Percentiles rank a stretch among this genome's conserved stretches.
phyloP scores from a whole-genome alignment of 768 basidiomycete species.

The Neoboletus subvelutipes region DNA sequence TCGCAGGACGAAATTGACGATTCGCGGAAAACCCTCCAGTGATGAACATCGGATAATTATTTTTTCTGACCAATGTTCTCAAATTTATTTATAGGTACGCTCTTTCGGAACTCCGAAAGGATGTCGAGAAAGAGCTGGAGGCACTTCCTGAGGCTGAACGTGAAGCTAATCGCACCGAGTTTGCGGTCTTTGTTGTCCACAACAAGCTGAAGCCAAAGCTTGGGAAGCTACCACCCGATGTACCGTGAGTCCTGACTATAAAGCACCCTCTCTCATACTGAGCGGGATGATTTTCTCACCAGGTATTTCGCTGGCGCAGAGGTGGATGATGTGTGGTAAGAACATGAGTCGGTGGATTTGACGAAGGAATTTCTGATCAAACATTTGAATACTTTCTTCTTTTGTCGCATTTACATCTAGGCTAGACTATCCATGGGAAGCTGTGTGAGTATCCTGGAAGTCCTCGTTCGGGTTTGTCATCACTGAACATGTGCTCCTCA shows the following conservation, averaged over 20 bases:
- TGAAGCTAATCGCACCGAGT: conserved; percentile 72
- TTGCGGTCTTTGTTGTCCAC: conserved; percentile 93
- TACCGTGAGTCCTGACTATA: conserved; percentile 47
- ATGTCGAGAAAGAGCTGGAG: conserved; percentile 73
- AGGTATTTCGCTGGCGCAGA: conserved; percentile 84
- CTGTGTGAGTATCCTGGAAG: conserved; percentile 47
- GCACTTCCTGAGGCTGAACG: conserved; percentile 70
- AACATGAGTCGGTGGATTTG: conserved; percentile 5
- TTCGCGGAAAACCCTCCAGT: conserved; percentile 87
- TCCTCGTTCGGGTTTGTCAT: not conserved
- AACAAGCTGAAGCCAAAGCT: conserved; percentile 90
- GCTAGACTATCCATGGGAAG: conserved; percentile 88
- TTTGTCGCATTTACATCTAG: conserved; percentile 36
- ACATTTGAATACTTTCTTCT: not conserved
- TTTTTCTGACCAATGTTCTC: conserved; percentile 1
- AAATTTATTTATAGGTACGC: conserved; percentile 64
- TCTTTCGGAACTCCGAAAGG: conserved; percentile 82
- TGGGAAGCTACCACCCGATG: conserved; percentile 65
- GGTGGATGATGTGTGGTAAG: conserved; percentile 69
- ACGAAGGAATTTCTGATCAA: conserved; percentile 15
- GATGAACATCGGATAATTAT: conserved; percentile 27
- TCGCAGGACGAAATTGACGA: conserved; percentile 84
- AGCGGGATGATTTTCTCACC: conserved; percentile 10
- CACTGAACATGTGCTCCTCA: conserved; percentile 26
- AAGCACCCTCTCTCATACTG: conserved; percentile 2